Conservation (phyloP, 805 yeast genomes). For the Candida nanaspora region DNA sequence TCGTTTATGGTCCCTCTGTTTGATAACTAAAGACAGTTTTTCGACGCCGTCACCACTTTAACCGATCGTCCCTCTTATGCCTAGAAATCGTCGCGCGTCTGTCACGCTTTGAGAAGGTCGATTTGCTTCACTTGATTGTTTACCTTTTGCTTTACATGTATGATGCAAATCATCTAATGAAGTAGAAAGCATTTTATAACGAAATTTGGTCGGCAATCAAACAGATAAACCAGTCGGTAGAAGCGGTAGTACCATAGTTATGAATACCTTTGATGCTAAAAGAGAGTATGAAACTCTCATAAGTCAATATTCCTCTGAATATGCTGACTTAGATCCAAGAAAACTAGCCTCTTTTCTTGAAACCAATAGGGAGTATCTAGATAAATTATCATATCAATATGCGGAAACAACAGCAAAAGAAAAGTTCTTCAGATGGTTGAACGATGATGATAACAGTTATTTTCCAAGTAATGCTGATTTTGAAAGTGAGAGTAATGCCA, state of each 20-base stretch:
- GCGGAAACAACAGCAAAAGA: conserved; percentile 69
- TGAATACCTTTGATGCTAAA: not conserved
- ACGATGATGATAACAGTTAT: conserved; percentile 18
- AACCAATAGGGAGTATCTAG: conserved; percentile 34
- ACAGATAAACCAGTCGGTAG: not conserved
- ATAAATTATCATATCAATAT: conserved; percentile 55
- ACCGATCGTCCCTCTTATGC: too few relatives aligned
- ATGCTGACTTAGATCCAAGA: conserved; percentile 20
- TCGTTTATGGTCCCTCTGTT: too few relatives aligned
- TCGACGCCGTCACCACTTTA: too few relatives aligned
- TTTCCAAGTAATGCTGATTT: conserved; percentile 3
- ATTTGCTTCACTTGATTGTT: too few relatives aligned
- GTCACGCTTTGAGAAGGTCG: not conserved
- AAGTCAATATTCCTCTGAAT: not conserved
- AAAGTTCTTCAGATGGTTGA: conserved; percentile 48
- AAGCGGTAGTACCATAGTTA: not conserved
- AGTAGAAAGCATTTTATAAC: too few relatives aligned
- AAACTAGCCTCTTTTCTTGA: conserved; percentile 28
- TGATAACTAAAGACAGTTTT: too few relatives aligned
- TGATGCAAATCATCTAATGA: too few relatives aligned
- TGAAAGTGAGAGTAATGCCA: not conserved
- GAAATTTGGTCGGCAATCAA: too few relatives aligned
- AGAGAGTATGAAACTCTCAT: not conserved
- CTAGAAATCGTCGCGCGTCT: too few relatives aligned
- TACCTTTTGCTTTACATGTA: too few relatives aligned